Base-by-base conservation (phyloP, 2,329 filamentous ascomycete species). In the Stenocarpella maydis region DNA sequence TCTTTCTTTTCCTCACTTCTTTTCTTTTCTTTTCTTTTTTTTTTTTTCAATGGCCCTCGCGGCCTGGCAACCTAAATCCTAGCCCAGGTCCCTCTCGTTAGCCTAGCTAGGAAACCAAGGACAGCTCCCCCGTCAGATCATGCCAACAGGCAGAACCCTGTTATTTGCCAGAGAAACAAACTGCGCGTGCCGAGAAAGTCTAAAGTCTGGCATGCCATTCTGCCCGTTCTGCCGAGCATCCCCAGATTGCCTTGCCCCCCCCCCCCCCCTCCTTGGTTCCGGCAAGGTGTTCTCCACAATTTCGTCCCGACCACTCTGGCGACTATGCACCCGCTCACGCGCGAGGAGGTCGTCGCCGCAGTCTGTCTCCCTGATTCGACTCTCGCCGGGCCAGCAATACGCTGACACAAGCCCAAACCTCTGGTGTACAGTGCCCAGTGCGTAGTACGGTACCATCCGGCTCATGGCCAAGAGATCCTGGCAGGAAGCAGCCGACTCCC, bases 381-480 rank as follows among this genome's bases (percentile, higher is more conserved):
- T 49, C 43, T 49, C 26, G 7, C 24, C 58, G 58, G 43, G 19
- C 58, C 58, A 47, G 58, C 58, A 34, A 37, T 4, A 12, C 47
- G 28, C 58, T 63, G 58, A 63, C 58, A 63, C 43, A 34, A 63
- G 41, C 28, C 28, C 41, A 63, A 49, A 49, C 28, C n/a, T 49
- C 24, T 34, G 41, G 28, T 63, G 58, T 63, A 63, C 58, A 12
- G 34, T 37, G 12, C 58, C 28, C 34, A 37, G 34, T 37, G 12
- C 34, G 34, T 37, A 37, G 58, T 49, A 63, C 58, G 14, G 41
- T 37, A 49, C 58, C 43, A 28, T 63, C 43, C 43, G 58, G 58
- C 28, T 47, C 41, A 67, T 67, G 65, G 65, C 65, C 65, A 67
- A 67, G 65, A 58, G 65, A 55, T 67, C 65, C 65, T 67, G 65